phyloP scores from a whole-genome alignment of 1,139 yeast genomes.

The Nadsonia starkeyi-henricii region DNA sequence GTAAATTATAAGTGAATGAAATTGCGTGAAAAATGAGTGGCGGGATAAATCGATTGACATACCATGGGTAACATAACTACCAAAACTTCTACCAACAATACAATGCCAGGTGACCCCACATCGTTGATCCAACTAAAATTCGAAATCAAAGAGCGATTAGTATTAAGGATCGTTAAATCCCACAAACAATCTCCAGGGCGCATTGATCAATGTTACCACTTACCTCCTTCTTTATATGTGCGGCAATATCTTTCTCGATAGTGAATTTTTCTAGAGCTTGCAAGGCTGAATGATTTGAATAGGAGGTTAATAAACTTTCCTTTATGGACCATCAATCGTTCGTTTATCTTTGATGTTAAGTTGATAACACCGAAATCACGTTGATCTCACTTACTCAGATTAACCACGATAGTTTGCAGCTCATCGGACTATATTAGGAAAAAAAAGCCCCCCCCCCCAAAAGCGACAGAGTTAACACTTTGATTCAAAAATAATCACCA shows the following conservation, averaged over 20 bases:
- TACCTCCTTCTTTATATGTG: slow-evolving; percentile 60
- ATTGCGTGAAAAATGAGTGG: neutral
- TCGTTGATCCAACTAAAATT: slow-evolving; percentile 32
- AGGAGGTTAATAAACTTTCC: too few species aligned
- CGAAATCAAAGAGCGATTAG: too few species aligned
- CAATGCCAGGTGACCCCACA: slow-evolving; percentile 93
- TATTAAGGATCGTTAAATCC: too few species aligned
- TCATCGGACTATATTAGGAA: neutral
- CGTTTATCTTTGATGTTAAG: too few species aligned
- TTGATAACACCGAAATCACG: too few species aligned
- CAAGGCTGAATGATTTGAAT: slow-evolving; percentile 35
- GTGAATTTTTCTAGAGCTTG: slow-evolving; percentile 47
- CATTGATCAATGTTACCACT: too few species aligned
- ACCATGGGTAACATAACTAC: slow-evolving; percentile 77
- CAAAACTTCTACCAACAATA: slow-evolving; percentile 85
- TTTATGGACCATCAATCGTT: too few species aligned
- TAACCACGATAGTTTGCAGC: neutral
- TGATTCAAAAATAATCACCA: too few species aligned
- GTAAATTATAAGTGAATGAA: neutral
- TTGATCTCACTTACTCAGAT: neutral
- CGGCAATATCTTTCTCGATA: slow-evolving; percentile 57
- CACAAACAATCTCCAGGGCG: too few species aligned
- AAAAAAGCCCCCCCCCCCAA: neutral
- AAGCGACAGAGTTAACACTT: too few species aligned
- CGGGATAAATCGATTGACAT: neutral